Conservation (phyloP, 257 asterid genomes). For the Linderniella brevidens region DNA sequence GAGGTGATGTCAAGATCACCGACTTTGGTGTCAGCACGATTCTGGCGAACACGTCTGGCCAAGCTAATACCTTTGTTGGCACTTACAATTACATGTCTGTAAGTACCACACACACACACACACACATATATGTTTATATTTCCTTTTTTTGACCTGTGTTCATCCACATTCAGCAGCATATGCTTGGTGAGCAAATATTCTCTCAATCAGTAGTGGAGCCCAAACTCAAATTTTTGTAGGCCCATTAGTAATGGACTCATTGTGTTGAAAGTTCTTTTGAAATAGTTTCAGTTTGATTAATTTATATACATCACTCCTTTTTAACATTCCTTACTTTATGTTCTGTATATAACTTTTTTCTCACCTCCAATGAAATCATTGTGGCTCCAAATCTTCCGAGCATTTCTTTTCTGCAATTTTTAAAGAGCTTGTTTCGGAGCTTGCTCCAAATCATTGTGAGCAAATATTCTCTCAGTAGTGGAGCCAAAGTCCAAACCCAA, state of each 20-base stretch:
- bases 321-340: too few relatives aligned
- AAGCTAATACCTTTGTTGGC: constrained; percentile 91
- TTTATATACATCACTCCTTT: too few relatives aligned
- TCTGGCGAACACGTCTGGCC: constrained; percentile 71
- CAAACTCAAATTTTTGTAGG: not conserved
- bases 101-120: too few relatives aligned
- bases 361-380: too few relatives aligned
- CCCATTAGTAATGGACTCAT: too few relatives aligned
- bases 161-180: constrained; percentile 1
- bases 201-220: constrained; percentile 2
- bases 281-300: too few relatives aligned
- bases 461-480: constrained; percentile 1
- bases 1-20: constrained; percentile 96
- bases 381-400: too few relatives aligned
- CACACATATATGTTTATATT: not conserved
- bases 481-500: not conserved
- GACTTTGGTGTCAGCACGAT: constrained; percentile 96
- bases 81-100: constrained; percentile 99
- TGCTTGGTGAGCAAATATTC: constrained; percentile 1
- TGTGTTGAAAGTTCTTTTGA: too few relatives aligned
- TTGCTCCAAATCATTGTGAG: too few relatives aligned
- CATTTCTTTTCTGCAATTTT: too few relatives aligned
- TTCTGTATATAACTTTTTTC: too few relatives aligned
- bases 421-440: too few relatives aligned
- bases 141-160: not conserved